Evolutionary conservation across 495 filamentous ascomycete species (phyloP).

Genomic region (Viridothelium virens): DNA sequence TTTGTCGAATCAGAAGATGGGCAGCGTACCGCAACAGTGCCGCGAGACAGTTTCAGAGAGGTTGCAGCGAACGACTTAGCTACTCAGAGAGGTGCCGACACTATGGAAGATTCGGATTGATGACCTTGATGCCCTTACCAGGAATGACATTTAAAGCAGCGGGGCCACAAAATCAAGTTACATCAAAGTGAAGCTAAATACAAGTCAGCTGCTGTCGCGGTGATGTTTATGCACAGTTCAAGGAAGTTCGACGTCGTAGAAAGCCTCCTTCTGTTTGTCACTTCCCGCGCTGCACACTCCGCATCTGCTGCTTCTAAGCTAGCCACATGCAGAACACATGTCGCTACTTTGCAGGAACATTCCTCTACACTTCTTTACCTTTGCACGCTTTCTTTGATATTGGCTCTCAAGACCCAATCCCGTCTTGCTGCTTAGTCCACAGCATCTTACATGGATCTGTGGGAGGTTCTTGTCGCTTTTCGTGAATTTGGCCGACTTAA

Average conservation of each 20-base stretch:
- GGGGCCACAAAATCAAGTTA: too few relatives aligned
- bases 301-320: too few relatives aligned
- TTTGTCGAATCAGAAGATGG: constrained; percentile 2
- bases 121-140: neutral
- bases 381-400: neutral
- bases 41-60: neutral
- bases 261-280: neutral
- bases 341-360: too few relatives aligned
- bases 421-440: neutral
- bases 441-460: neutral
- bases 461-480: neutral
- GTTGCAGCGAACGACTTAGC: neutral
- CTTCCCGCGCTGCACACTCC: too few relatives aligned
- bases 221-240: too few relatives aligned
- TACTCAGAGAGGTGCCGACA: neutral
- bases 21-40: neutral
- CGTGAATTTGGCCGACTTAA: neutral
- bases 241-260: neutral
- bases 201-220: too few relatives aligned
- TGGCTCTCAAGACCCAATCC: neutral
- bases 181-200: too few relatives aligned
- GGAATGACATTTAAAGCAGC: neutral
- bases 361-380: neutral
- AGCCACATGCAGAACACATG: too few relatives aligned
- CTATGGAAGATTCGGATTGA: neutral